Evolutionary conservation across 305 asterid species (phyloP).

Genomic region (Salvia sclarea): DNA sequence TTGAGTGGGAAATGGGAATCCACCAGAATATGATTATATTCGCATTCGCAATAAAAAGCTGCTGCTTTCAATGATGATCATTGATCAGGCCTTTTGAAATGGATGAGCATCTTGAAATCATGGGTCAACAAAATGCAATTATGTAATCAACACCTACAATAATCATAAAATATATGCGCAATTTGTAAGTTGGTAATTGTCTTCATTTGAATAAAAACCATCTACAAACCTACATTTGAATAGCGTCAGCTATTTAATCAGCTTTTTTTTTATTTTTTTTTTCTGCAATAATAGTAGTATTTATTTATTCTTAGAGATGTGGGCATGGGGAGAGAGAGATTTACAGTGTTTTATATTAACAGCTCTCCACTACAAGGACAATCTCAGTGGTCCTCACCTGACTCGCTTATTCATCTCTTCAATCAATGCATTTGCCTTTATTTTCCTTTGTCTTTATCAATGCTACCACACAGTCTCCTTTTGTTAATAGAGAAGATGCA

Average conservation of each 20-base stretch:
- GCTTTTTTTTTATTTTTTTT: neutral
- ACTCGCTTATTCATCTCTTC: slow-evolving; percentile 22
- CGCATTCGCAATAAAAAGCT: no score
- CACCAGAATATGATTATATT: neutral
- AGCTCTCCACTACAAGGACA: slow-evolving; percentile 10
- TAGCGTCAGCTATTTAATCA: neutral
- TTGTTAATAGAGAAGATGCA: neutral
- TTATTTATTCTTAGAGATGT: no score
- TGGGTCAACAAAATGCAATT: neutral
- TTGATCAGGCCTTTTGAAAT: neutral
- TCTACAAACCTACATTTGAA: no score
- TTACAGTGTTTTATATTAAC: neutral
- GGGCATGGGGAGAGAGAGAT: neutral
- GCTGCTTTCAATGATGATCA: no score
- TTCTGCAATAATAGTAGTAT: no score
- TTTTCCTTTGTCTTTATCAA: neutral
- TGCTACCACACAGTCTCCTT: neutral
- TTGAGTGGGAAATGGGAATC: no score
- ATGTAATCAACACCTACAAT: neutral
- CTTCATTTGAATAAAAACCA: no score
- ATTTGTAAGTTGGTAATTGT: no score
- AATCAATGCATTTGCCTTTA: slow-evolving; percentile 12
- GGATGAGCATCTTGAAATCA: neutral
- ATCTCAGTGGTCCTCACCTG: slow-evolving; percentile 20
- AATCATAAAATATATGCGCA: neutral